These are phyloP conservation scores for Suillus spraguei DNA, from an alignment of 768 basidiomycete genomes.

Conservation along the genomic window DNA sequence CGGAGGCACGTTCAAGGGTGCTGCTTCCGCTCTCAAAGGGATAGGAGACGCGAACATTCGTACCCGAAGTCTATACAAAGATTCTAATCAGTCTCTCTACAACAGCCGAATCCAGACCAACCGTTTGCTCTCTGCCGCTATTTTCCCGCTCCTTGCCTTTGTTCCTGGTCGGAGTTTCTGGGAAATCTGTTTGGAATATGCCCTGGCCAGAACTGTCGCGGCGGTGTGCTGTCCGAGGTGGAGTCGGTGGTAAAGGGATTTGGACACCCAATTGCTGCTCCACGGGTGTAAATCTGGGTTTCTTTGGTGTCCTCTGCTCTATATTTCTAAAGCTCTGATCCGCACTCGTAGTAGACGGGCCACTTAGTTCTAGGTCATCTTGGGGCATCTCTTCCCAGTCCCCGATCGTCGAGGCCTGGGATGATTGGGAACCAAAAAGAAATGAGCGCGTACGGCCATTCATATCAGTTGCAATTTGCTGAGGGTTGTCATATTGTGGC, in stretches of 20 bases:
- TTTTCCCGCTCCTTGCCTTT: slow-evolving; percentile 30
- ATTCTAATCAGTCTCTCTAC: slow-evolving; percentile 3
- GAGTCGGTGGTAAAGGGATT: slow-evolving; percentile 20
- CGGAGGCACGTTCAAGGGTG: slow-evolving; percentile 13
- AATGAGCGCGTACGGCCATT: neutral
- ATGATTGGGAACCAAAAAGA: slow-evolving; percentile 16
- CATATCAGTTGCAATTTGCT: slow-evolving; percentile 13
- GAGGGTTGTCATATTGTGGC: slow-evolving; percentile 8
- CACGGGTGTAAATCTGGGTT: slow-evolving; percentile 11
- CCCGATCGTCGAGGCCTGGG: slow-evolving; percentile 27
- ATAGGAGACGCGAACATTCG: neutral
- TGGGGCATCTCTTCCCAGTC: slow-evolving; percentile 23
- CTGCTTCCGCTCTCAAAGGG: neutral
- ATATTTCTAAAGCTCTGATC: neutral
- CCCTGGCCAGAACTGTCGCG: slow-evolving; percentile 6
- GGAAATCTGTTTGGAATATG: neutral
- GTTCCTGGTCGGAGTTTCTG: slow-evolving; percentile 23
- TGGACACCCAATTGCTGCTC: neutral
- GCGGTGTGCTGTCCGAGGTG: slow-evolving; percentile 24
- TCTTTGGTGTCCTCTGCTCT: slow-evolving; percentile 25
- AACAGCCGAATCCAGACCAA: slow-evolving; percentile 14
- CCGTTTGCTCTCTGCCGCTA: slow-evolving; percentile 11
- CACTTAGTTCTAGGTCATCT: slow-evolving; percentile 15
- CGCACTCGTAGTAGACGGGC: too few relatives aligned
- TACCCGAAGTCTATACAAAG: slow-evolving; percentile 6